Conservation (phyloP, 768 basidiomycete genomes). For the Royoungia palumana region DNA sequence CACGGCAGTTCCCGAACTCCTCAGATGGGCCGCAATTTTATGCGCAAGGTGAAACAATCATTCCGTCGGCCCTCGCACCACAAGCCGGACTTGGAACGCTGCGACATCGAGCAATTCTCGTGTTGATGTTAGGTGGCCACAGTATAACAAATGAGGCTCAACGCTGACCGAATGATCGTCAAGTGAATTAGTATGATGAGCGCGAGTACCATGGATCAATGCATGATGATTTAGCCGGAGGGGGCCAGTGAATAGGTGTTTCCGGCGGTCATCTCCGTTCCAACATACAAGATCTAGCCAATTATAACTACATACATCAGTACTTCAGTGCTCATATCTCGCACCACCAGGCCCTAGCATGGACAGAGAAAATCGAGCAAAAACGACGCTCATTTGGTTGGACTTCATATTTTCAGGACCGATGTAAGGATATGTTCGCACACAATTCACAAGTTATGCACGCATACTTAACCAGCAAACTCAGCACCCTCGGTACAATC, state of each 20-base stretch:
- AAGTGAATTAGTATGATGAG: not conserved
- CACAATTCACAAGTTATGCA: slow-evolving; percentile 2
- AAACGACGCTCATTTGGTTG: slow-evolving; percentile 15
- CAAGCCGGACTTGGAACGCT: not conserved
- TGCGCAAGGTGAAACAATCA: no score
- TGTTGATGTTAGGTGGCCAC: not conserved
- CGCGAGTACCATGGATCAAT: not conserved
- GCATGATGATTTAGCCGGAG: not conserved
- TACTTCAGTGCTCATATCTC: no score
- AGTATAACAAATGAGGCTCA: not conserved
- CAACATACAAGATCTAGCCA: slow-evolving; percentile 2
- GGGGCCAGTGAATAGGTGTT: slow-evolving; percentile 3
- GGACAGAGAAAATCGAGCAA: slow-evolving; percentile 3
- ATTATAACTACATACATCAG: no score
- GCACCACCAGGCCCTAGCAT: not conserved
- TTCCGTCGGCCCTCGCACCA: no score
- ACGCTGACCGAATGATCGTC: not conserved
- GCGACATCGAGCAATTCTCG: not conserved
- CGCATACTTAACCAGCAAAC: slow-evolving; percentile 41
- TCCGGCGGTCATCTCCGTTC: slow-evolving; percentile 18
- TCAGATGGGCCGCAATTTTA: no score
- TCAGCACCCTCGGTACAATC: slow-evolving; percentile 59
- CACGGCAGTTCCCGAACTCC: no score
- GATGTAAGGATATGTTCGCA: slow-evolving; percentile 10
- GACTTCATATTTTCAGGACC: slow-evolving; percentile 15